Conservation (phyloP, 2,329 filamentous ascomycete species). For the Ophiostoma himal-ulmi region DNA sequence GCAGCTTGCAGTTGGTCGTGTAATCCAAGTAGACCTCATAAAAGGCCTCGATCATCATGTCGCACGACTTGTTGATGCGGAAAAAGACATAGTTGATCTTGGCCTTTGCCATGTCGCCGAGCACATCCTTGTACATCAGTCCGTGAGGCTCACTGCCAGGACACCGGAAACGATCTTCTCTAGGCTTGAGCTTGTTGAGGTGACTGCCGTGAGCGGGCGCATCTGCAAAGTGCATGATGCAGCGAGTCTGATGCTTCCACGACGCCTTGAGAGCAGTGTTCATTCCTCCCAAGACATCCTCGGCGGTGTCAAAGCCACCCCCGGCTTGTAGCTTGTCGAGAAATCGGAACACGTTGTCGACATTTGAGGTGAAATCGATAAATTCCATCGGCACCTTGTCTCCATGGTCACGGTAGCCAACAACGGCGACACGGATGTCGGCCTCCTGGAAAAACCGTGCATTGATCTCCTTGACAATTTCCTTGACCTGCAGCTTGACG, state of each 20-base stretch:
- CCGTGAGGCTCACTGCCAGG: constrained; percentile 32
- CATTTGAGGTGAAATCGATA: constrained; percentile 32
- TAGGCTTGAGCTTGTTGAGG: constrained; percentile 26
- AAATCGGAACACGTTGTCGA: constrained; percentile 28
- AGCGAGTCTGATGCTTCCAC: constrained; percentile 34
- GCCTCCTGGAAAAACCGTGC: constrained; percentile 33
- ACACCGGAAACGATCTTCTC: constrained; percentile 26
- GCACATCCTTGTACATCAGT: constrained; percentile 28
- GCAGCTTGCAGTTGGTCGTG: constrained; percentile 28
- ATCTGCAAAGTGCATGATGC: constrained; percentile 34
- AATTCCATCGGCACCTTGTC: constrained; percentile 29
- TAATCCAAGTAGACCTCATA: constrained; percentile 27
- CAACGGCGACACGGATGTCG: constrained; percentile 34
- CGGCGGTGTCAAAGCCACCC: constrained; percentile 33
- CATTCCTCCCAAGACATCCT: constrained; percentile 36
- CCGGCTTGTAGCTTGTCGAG: constrained; percentile 27
- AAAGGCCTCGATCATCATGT: constrained; percentile 31
- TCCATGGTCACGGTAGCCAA: constrained; percentile 36
- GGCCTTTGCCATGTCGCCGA: constrained; percentile 28
- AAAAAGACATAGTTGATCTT: constrained; percentile 34
- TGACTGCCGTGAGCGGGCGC: constrained; percentile 31
- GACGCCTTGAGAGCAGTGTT: constrained; percentile 31
- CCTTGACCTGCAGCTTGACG: constrained; percentile 34
- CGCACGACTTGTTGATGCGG: constrained; percentile 30
- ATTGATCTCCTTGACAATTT: constrained; percentile 34